Evolutionary conservation across 2,329 filamentous ascomycete genomes (phyloP).

Genomic region (Aspergillus spinulosporus): DNA sequence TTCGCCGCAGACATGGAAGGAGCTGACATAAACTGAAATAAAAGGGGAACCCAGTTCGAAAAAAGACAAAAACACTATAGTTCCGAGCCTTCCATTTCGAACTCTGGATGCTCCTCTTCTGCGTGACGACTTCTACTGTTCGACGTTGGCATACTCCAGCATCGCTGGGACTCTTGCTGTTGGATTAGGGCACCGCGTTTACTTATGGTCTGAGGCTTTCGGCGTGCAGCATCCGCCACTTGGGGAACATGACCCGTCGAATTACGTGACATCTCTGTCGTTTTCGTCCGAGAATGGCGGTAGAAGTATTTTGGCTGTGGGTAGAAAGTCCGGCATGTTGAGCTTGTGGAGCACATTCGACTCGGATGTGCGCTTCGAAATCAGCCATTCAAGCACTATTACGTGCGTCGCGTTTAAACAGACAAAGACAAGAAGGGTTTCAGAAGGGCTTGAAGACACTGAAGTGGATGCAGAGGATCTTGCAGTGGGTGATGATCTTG

Average conservation of each 20-base stretch:
- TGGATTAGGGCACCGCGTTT: conserved; percentile 75
- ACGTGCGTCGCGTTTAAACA: conserved; percentile 83
- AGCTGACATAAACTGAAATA: background rate
- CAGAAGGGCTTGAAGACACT: conserved; percentile 49
- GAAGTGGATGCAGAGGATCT: conserved; percentile 75
- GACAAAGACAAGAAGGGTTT: conserved; percentile 52
- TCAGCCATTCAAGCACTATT: conserved; percentile 69
- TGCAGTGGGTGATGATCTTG: conserved; percentile 79
- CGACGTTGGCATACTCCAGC: conserved; percentile 79
- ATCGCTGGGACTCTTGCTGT: conserved; percentile 77
- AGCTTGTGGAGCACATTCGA: conserved; percentile 73
- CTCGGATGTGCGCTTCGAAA: conserved; percentile 68
- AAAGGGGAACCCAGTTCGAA: conserved; percentile 26
- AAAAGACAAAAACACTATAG: conserved; percentile 40
- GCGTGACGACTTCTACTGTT: conserved; percentile 96
- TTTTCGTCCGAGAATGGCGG: conserved; percentile 80
- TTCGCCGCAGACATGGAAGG: background rate
- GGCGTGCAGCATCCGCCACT: conserved; percentile 64
- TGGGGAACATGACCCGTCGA: conserved; percentile 49
- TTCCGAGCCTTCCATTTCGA: conserved; percentile 76
- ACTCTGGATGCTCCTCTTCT: conserved; percentile 85
- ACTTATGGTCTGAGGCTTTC: conserved; percentile 79
- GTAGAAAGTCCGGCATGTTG: conserved; percentile 73
- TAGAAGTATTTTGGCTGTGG: conserved; percentile 80
- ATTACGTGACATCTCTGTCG: conserved; percentile 76